phyloP scores from a whole-genome alignment of 1,284 basidiomycete species.

The Tremellales sp. region DNA sequence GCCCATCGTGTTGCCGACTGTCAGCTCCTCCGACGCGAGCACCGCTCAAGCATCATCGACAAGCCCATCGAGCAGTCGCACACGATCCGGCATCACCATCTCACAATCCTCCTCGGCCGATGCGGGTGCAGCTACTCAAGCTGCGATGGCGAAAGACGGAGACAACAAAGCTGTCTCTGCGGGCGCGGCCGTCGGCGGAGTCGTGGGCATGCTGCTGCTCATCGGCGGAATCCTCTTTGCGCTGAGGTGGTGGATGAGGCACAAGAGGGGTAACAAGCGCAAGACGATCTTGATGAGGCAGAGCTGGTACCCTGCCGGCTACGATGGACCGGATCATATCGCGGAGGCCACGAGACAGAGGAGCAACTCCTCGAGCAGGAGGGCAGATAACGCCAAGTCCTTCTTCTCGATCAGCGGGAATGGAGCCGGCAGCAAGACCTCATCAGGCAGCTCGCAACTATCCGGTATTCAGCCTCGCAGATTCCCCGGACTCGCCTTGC shows the following conservation, averaged over 20 bases:
- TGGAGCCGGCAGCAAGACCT: neutral
- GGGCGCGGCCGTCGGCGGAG: constrained; percentile 23
- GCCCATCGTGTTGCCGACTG: neutral
- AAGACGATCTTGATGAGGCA: constrained; percentile 10
- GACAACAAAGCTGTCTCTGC: constrained; percentile 13
- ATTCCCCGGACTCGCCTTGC: neutral
- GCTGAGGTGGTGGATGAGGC: constrained; percentile 17
- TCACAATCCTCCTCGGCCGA: neutral
- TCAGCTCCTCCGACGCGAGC: neutral
- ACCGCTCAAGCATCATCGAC: neutral
- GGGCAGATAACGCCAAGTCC: too few relatives aligned
- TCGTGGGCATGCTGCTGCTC: constrained; percentile 18
- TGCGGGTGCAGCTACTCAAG: neutral
- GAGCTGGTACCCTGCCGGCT: constrained; percentile 31
- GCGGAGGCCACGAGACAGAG: too few relatives aligned
- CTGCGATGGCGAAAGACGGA: neutral
- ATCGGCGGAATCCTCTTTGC: constrained; percentile 15
- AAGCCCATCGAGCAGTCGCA: neutral
- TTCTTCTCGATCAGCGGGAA: neutral
- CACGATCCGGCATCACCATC: neutral
- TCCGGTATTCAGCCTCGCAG: too few relatives aligned
- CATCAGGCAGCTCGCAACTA: neutral
- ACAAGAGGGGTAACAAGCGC: constrained; percentile 13
- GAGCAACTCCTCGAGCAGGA: too few relatives aligned
- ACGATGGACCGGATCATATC: constrained; percentile 8